These are phyloP conservation scores for Castanospermum australe DNA, from an alignment of 306 rosid genomes.

Conservation along the genomic window DNA sequence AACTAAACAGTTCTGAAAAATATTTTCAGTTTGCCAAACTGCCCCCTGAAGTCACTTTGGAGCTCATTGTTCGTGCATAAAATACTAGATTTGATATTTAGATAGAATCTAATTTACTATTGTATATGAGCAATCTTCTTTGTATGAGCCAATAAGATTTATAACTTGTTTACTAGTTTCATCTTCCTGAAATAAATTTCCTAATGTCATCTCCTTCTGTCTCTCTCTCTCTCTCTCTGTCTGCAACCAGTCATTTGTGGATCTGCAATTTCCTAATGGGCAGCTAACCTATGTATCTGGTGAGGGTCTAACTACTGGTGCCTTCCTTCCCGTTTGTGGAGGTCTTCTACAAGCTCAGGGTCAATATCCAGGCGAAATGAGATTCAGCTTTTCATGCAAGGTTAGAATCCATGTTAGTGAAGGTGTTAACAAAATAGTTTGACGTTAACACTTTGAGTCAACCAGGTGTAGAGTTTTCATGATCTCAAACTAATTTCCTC, in stretches of 20 bases:
- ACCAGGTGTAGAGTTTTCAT: not conserved
- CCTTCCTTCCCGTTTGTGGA: conserved; percentile 60
- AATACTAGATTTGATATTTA: not conserved
- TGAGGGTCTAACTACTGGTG: conserved; percentile 63
- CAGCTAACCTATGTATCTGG: conserved; percentile 67
- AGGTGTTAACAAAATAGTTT: not conserved
- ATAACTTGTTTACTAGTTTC: not conserved
- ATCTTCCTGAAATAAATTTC: not conserved
- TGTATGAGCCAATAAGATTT: not conserved
- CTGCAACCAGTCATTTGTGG: conserved; percentile 57
- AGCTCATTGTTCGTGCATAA: not conserved
- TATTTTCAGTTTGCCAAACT: no score
- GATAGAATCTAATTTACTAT: not conserved
- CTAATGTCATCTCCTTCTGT: not conserved
- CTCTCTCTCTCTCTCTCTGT: not conserved
- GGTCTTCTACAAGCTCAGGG: conserved; percentile 80
- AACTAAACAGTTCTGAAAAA: no score
- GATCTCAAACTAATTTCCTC: not conserved
- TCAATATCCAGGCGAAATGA: conserved; percentile 80
- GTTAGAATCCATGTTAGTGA: conserved; percentile 23
- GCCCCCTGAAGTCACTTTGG: not conserved
- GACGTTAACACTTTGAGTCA: not conserved
- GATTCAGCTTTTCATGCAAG: conserved; percentile 70
- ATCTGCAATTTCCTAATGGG: conserved; percentile 73
- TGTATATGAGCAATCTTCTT: not conserved